Conservation (phyloP, 768 basidiomycete genomes). For the Austroboletus eburneus region DNA sequence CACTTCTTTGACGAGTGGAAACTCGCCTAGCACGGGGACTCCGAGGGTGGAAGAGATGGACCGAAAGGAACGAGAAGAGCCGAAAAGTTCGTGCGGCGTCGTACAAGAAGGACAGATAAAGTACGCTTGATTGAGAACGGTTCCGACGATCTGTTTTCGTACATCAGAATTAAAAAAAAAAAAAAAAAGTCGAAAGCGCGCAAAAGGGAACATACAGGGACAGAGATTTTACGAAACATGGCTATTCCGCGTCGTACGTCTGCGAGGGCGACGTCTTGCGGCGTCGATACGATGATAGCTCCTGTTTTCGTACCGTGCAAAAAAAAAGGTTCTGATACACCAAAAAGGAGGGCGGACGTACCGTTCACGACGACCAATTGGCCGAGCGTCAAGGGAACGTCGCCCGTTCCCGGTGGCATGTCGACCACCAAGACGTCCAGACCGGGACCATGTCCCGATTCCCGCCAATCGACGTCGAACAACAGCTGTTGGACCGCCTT, state of each 20-base stretch:
- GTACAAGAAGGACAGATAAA: conserved; percentile 75
- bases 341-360: conserved; percentile 31
- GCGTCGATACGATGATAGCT: conserved; percentile 90
- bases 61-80: conserved; percentile 62
- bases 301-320: conserved; percentile 42
- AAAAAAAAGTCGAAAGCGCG: too few relatives aligned
- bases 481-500: conserved; percentile 95
- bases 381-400: conserved; percentile 88
- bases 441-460: conserved; percentile 33
- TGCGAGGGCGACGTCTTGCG: conserved; percentile 88
- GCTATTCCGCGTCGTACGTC: conserved; percentile 91
- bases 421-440: conserved; percentile 89
- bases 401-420: conserved; percentile 97
- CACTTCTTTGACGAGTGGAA: conserved; percentile 75
- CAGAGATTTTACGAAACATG: conserved; percentile 85
- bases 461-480: conserved; percentile 92
- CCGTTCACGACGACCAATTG: conserved; percentile 85
- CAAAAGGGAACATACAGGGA: conserved; percentile 74
- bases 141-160: conserved; percentile 66
- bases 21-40: conserved; percentile 67
- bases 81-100: conserved; percentile 62
- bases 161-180: too few relatives aligned
- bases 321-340: background rate
- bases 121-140: conserved; percentile 85
- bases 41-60: conserved; percentile 52